Evolutionary conservation across 257 asterid genomes (phyloP), one percentile per base, ranked within the genome.

Genomic region (Dorcoceras hygrometricum): DNA sequence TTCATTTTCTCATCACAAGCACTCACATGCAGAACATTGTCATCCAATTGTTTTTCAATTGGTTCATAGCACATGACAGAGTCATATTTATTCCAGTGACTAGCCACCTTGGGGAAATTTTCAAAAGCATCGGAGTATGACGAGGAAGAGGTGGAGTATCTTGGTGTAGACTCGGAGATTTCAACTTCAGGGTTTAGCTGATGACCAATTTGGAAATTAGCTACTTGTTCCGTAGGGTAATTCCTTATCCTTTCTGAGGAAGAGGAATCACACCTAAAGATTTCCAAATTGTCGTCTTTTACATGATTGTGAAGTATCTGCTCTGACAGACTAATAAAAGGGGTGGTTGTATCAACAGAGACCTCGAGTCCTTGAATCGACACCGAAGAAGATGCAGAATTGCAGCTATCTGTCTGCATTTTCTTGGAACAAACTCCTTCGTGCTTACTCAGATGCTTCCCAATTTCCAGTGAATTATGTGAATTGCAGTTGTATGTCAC

Each of bases 341-440:
- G 86, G 48, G 87, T 71, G 6, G 77, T 56, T 5, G 82, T 75
- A 73, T 84, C 96, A 69, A 84, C 94, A 77, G 79, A 79, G 72
- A 88, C 75, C 71, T 86, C 98, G 56, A 83, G 86, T 68, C 84
- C 89, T 81, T 89, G 96, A 69, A 87, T 72, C 16, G 95, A 83
- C 67, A 89, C 85, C 0, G 87, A 83, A 69, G 96, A 84, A 57
- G 92, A 84, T 23, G 89, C 95, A 12, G 96, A 90, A 73, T 90
- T 82, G 83, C 88, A 79, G 82, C 91, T 84, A 20, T 86, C 89
- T 28, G 88, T 72, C 29, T 82, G 86, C 69, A 67, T 65, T 74
- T 86, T 87, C 75, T 81, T 83, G 5, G 85, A 77, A 26, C 74
- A 69, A 56, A 71, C 77, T 16, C 51, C 78, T 26, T 32, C 67